These are phyloP conservation scores for Kluyveromyces sp. DNA, from an alignment of 1,139 yeast species.

Conservation along the genomic window DNA sequence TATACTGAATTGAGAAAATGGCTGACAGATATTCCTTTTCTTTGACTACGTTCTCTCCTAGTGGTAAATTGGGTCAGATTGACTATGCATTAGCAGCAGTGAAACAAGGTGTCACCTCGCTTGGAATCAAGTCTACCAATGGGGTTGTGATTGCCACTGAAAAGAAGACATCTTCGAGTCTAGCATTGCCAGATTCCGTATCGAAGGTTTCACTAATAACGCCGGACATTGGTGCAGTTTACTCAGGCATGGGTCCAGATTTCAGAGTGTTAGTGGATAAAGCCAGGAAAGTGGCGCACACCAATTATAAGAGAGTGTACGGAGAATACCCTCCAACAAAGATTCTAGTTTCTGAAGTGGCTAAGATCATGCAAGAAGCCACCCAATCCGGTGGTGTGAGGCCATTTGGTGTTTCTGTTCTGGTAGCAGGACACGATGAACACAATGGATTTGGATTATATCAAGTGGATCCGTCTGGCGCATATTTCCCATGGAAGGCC, in stretches of 20 bases:
- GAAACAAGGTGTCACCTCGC: constrained; percentile 94
- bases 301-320: constrained; percentile 85
- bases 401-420: constrained; percentile 65
- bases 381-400: constrained; percentile 88
- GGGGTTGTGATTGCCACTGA: constrained; percentile 97
- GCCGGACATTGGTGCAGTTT: constrained; percentile 94
- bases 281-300: constrained; percentile 89
- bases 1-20: constrained; percentile 43
- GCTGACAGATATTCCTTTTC: constrained; percentile 98
- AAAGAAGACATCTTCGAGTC: constrained; percentile 75
- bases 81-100: constrained; percentile 97
- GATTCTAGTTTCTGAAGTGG: constrained; percentile 88
- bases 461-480: constrained; percentile 97
- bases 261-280: constrained; percentile 90
- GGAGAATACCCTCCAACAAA: constrained; percentile 97
- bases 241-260: constrained; percentile 99
- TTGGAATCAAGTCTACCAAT: constrained; percentile 93
- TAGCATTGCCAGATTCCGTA: constrained; percentile 68
- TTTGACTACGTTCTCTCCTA: constrained; percentile 90
- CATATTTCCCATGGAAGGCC: constrained; percentile 99
- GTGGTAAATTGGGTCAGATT: constrained; percentile 96
- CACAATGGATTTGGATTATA: constrained; percentile 75
- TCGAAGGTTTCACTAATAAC: constrained; percentile 79
- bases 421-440: constrained; percentile 92
- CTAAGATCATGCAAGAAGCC: constrained; percentile 95